A percentile compares a stretch with the other conserved stretches of the same genome.
Conservation (phyloP, 1,284 basidiomycete genomes). For the Fomitopsis betulina region DNA sequence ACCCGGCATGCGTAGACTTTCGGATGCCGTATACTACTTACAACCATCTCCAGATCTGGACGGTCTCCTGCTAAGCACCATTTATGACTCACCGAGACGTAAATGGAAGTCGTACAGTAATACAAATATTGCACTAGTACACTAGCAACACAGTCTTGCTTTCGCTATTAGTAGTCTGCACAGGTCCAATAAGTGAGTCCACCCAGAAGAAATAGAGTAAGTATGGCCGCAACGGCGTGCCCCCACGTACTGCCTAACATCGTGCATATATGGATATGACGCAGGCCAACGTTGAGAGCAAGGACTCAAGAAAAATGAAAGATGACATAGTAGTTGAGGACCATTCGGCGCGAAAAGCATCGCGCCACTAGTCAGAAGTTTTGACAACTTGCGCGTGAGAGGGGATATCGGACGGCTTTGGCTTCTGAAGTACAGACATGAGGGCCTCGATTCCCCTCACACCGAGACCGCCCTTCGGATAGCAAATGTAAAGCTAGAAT, state of each 20-base stretch:
- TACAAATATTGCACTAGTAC: slow-evolving; percentile 22
- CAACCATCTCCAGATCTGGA: too few species aligned
- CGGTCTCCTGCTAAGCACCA: too few species aligned
- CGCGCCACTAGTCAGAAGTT: background rate
- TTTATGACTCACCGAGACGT: too few species aligned
- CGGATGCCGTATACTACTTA: too few species aligned
- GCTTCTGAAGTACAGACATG: slow-evolving; percentile 32
- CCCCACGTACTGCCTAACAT: background rate
- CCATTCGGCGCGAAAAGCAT: background rate
- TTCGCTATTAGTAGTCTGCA: background rate
- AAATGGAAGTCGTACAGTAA: too few species aligned
- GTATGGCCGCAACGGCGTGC: background rate
- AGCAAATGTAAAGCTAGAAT: slow-evolving; percentile 28
- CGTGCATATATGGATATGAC: background rate
- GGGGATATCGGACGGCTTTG: slow-evolving; percentile 14
- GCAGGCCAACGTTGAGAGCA: background rate
- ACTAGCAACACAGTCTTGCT: slow-evolving; percentile 7
- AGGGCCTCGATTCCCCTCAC: slow-evolving; percentile 34
- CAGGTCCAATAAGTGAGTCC: background rate
- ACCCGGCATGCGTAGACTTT: too few species aligned
- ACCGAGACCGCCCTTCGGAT: slow-evolving; percentile 26
- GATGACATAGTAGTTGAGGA: too few species aligned
- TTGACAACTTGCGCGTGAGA: background rate
- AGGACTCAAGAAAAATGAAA: background rate
- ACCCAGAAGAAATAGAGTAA: background rate